phyloP scores from a whole-genome alignment of 371 early-diverging fungal genomes.

The Rhizomucor miehei region DNA sequence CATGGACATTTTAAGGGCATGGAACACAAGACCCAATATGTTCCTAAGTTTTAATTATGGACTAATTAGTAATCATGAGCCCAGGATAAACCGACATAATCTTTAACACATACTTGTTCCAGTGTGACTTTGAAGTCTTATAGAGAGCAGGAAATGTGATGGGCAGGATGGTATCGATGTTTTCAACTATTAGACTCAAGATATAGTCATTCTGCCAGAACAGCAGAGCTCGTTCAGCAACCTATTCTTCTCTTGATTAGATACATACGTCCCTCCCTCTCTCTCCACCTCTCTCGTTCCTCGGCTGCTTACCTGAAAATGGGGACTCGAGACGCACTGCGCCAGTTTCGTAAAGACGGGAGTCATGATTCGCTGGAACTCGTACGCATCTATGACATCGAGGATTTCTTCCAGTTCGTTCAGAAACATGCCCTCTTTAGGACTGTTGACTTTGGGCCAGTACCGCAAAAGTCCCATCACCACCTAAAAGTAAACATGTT shows the following conservation, averaged over 20 bases:
- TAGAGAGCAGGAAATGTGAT: slow-evolving; percentile 91
- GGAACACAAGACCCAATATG: slow-evolving; percentile 91
- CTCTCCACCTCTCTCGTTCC: background rate
- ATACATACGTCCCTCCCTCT: background rate
- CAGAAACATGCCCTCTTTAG: slow-evolving; percentile 98
- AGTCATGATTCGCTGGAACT: slow-evolving; percentile 85
- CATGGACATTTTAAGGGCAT: slow-evolving; percentile 94
- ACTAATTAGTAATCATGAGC: too few species aligned
- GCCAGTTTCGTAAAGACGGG: slow-evolving; percentile 91
- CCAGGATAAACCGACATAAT: background rate
- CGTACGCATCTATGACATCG: slow-evolving; percentile 87
- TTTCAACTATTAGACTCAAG: slow-evolving; percentile 88
- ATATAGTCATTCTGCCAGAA: slow-evolving; percentile 98
- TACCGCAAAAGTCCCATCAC: slow-evolving; percentile 83
- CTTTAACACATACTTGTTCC: slow-evolving; percentile 81
- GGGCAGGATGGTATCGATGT: slow-evolving; percentile 85
- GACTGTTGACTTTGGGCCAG: slow-evolving; percentile 98
- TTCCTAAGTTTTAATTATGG: slow-evolving; percentile 54
- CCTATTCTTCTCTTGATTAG: slow-evolving; percentile 38
- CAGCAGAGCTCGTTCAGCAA: slow-evolving; percentile 92
- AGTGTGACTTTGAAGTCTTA: slow-evolving; percentile 91
- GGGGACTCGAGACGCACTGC: slow-evolving; percentile 92
- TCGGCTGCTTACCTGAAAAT: slow-evolving; percentile 77
- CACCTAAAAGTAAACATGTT: slow-evolving; percentile 47
- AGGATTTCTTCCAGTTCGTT: slow-evolving; percentile 95